A percentile compares a stretch with the other conserved stretches of the same genome.
phyloP scores from a whole-genome alignment of 208 protist genomes.

The Trypanosoma vivax region DNA sequence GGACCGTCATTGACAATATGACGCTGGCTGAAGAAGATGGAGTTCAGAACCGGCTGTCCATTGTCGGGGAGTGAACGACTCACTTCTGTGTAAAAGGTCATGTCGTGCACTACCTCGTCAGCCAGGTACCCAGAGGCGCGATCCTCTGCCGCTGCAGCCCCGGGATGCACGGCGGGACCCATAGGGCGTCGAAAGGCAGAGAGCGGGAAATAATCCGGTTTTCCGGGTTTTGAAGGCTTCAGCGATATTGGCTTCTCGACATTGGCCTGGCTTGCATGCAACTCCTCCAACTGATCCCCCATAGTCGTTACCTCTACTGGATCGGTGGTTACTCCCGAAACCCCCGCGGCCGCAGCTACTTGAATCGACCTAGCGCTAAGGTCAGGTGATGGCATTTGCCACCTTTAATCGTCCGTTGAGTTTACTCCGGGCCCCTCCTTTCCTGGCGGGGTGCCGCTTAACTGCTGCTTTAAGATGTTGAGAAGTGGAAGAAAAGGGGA shows the following conservation, averaged over 20 bases:
- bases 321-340: too few species aligned
- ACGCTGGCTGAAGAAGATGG: conserved; percentile 23
- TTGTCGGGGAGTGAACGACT: conserved; percentile 14
- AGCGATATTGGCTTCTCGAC: neutral
- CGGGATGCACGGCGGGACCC: conserved; percentile 10
- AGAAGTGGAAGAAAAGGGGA: too few species aligned
- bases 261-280: neutral
- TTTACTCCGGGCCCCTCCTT: too few species aligned
- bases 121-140: conserved; percentile 6
- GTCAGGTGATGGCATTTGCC: too few species aligned
- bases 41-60: conserved; percentile 19
- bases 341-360: too few species aligned
- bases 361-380: too few species aligned
- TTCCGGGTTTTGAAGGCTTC: conserved; percentile 8
- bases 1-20: conserved; percentile 20
- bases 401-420: too few species aligned
- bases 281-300: neutral
- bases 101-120: conserved; percentile 22
- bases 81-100: conserved; percentile 18
- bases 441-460: too few species aligned
- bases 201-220: conserved; percentile 23
- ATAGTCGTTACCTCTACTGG: too few species aligned
- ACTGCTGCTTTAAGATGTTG: too few species aligned
- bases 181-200: conserved; percentile 2
- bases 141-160: conserved; percentile 15